phyloP scores from a whole-genome alignment of 257 asterid genomes.

The Striga asiatica region DNA sequence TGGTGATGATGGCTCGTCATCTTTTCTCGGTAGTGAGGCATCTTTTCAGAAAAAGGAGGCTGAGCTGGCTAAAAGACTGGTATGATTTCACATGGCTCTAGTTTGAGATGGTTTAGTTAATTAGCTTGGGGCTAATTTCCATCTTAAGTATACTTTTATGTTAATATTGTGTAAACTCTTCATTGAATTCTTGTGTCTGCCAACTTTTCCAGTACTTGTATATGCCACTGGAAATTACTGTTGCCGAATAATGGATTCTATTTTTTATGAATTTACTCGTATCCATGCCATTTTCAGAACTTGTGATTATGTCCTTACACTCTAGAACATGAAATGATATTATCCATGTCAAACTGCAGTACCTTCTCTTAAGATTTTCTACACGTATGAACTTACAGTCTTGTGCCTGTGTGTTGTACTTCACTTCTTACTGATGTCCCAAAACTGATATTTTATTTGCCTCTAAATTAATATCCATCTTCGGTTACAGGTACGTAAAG shows the following conservation, averaged over 20 bases:
- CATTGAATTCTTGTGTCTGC: background rate
- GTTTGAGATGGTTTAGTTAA: conserved; percentile 2
- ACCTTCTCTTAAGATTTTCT: background rate
- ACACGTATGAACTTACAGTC: background rate
- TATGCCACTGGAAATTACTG: background rate
- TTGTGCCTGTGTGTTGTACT: no score
- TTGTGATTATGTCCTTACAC: background rate
- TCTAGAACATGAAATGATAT: background rate
- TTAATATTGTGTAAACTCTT: no score
- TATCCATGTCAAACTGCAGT: background rate
- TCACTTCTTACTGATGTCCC: no score
- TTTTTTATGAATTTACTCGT: background rate
- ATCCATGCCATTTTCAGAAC: background rate
- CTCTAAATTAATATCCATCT: background rate
- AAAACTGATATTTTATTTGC: background rate
- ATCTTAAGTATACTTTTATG: background rate
- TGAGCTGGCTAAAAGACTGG: conserved; percentile 79
- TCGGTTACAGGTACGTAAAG: conserved; percentile 57
- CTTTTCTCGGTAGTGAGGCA: conserved; percentile 85
- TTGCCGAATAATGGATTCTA: background rate
- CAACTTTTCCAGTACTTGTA: background rate
- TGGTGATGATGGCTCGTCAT: conserved; percentile 56
- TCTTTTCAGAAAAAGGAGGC: conserved; percentile 87
- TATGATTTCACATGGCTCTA: conserved; percentile 19
- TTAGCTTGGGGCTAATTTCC: background rate